phyloP scores from a whole-genome alignment of 495 filamentous ascomycete species.

The Aspergillus nanangensis region DNA sequence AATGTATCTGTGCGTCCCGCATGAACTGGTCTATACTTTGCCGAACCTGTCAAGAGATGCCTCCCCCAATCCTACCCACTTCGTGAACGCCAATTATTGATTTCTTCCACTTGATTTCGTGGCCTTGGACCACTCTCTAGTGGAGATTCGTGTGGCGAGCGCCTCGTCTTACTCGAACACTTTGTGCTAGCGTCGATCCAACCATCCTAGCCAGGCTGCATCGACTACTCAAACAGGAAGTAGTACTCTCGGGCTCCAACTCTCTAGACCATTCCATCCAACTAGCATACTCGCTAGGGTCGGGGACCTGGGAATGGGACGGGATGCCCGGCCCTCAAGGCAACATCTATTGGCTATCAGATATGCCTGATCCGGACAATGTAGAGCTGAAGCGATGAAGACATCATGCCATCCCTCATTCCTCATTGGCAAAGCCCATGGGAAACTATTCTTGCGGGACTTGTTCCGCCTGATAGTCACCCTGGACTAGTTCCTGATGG shows the following conservation, averaged over 20 bases:
- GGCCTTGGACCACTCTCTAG: constrained; percentile 6
- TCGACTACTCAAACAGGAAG: constrained; percentile 6
- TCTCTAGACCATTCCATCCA: constrained; percentile 10
- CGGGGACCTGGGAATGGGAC: constrained; percentile 7
- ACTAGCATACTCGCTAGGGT: constrained; percentile 5
- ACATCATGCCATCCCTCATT: constrained; percentile 9
- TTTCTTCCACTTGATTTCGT: neutral
- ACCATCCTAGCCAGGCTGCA: constrained; percentile 8
- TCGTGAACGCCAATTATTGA: constrained; percentile 8
- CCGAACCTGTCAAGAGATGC: constrained; percentile 8
- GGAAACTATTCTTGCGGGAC: constrained; percentile 6
- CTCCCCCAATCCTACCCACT: constrained; percentile 4
- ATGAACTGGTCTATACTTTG: constrained; percentile 5
- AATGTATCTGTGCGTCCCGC: constrained; percentile 8
- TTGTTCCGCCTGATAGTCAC: constrained; percentile 7
- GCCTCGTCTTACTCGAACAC: constrained; percentile 7
- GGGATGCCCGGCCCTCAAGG: constrained; percentile 1
- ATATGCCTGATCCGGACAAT: constrained; percentile 12
- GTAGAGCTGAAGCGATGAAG: constrained; percentile 11
- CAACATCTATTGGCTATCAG: constrained; percentile 13
- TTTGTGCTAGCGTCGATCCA: constrained; percentile 11
- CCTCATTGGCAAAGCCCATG: constrained; percentile 17
- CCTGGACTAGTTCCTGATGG: neutral
- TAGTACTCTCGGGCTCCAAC: constrained; percentile 2
- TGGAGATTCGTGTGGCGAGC: constrained; percentile 18